Conservation (phyloP, 305 asterid genomes). For the Ajuga reptans region DNA sequence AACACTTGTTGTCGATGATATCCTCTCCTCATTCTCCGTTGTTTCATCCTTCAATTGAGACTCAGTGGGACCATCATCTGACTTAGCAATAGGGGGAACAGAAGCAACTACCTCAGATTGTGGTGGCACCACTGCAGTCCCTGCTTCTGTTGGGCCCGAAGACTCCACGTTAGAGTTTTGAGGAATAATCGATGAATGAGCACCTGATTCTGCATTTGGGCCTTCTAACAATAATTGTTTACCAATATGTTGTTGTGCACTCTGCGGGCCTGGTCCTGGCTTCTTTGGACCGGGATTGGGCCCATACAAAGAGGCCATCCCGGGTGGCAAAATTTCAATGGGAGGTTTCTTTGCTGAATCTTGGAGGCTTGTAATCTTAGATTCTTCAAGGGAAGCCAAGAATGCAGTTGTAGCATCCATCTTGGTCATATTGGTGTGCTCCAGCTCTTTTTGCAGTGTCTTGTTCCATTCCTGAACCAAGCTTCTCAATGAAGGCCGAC, state of each 20-base stretch:
- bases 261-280: conserved; percentile 35
- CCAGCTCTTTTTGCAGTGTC: conserved; percentile 73
- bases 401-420: conserved; percentile 90
- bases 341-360: conserved; percentile 93
- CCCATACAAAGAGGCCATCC: conserved; percentile 85
- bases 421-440: conserved; percentile 54
- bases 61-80: conserved; percentile 22
- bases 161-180: conserved; percentile 7
- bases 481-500: conserved; percentile 75
- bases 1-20: conserved; percentile 24
- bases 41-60: too few species aligned
- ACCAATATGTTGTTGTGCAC: conserved; percentile 44
- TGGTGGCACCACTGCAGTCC: not conserved
- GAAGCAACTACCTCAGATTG: conserved; percentile 27
- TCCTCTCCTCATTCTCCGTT: conserved; percentile 26
- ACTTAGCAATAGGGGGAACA: conserved; percentile 25
- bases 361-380: conserved; percentile 79
- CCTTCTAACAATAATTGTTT: conserved; percentile 66
- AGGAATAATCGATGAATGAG: conserved; percentile 23
- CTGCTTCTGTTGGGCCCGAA: conserved; percentile 12
- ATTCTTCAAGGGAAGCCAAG: conserved; percentile 85
- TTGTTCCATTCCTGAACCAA: conserved; percentile 93
- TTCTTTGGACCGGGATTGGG: conserved; percentile 57
- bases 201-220: conserved; percentile 26
- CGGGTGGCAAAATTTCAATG: conserved; percentile 86